Base-by-base conservation (phyloP, 805 yeast genomes). In the Cephaloascus fragrans region DNA sequence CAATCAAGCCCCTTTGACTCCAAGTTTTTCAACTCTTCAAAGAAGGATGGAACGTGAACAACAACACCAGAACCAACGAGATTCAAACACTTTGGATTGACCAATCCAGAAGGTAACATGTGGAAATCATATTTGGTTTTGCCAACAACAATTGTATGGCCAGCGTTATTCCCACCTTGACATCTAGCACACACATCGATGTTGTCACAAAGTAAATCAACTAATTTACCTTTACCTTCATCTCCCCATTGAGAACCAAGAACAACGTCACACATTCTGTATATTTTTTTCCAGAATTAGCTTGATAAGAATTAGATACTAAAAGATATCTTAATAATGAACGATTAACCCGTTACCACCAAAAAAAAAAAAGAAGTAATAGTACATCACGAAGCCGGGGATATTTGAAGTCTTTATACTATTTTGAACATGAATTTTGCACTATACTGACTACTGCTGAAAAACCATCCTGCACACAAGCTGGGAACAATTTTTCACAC, bases 241-340 rank as follows among this genome's bases (percentile, higher is more conserved):
- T 93, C 99, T 47, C 99, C 99, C 99, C 99, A 93, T 67, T 93
- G 99, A 64, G 97, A 71, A 43, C 99, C 99, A 54, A 93, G 73
- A 40, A 93, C 99, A 47, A 93, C 97, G 68, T 82, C 83, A 60
- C 85, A 82, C 89, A 81, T 81, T 15, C 18, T 23, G 28, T 23
- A 23, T 23, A 8, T 6, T 23, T 32, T 32, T 36, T 31, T 12
- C 28, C 15, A 16, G 33, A 19, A 31, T n/a, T 31, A 31, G 6
- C 16, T 16, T 31, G n/a, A 31, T 31, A 31, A 8, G 33, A 26
- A 26, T 14, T 26, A 26, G n/a, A n/a, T n/a, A n/a, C n/a, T n/a
- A n/a, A n/a, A 23, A 23, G 10, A 23, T 8, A 12, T 23, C 10
- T 12, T 23, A 8, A 12, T 23, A 23, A 23, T 23, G 28, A 23